phyloP scores from a whole-genome alignment of 2,329 filamentous ascomycete species.

The Fusarium sp. region DNA sequence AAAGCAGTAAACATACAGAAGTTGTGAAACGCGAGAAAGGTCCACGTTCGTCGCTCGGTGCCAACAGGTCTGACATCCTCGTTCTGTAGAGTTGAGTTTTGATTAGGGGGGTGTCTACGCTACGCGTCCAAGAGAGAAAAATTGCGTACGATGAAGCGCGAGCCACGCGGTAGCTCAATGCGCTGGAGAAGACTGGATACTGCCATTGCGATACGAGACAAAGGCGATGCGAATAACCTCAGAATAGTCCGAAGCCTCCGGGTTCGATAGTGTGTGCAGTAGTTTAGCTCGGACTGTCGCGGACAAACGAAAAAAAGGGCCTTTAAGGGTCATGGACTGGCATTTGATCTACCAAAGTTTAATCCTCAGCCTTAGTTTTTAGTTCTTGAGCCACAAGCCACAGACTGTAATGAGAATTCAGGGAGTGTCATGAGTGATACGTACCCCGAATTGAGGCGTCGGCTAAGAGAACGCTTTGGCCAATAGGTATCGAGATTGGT shows the following conservation, averaged over 20 bases:
- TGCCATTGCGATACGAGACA: conserved; percentile 30
- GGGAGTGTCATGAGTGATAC: background rate
- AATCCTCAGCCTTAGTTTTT: background rate
- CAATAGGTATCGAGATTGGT: background rate
- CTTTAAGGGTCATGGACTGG: background rate
- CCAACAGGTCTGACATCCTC: conserved; percentile 63
- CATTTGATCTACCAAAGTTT: background rate
- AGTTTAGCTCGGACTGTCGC: background rate
- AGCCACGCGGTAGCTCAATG: conserved; percentile 46
- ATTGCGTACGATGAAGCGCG: conserved; percentile 48
- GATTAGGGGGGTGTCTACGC: conserved; percentile 1
- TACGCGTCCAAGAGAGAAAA: background rate
- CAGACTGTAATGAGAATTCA: background rate
- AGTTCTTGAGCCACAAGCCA: background rate
- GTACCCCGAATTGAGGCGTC: background rate
- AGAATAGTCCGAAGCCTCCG: conserved; percentile 3
- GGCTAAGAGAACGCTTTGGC: conserved; percentile 5
- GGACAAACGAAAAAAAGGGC: background rate
- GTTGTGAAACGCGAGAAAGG: conserved; percentile 56
- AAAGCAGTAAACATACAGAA: conserved; percentile 50
- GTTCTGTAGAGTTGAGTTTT: conserved; percentile 49
- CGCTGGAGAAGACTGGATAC: conserved; percentile 40
- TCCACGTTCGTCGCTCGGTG: conserved; percentile 55
- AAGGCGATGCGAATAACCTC: conserved; percentile 14
- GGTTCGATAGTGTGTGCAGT: conserved; percentile 11